These are phyloP conservation scores for Candida xyloterini DNA, from an alignment of 805 yeast species.

Conservation along the genomic window DNA sequence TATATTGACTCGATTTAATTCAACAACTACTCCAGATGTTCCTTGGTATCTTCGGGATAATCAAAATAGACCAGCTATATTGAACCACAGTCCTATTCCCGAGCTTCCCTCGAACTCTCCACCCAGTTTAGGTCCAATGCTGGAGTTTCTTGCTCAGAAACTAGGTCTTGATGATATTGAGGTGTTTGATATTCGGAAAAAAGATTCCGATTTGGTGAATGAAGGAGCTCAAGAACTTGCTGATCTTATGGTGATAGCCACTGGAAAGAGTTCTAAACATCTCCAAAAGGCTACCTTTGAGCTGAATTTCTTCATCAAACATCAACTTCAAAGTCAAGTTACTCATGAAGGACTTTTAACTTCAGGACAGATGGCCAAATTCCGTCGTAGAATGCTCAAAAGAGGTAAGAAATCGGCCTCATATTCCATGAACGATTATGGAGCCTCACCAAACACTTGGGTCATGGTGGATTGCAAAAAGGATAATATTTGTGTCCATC, in stretches of 20 bases:
- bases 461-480: slow-evolving; percentile 67
- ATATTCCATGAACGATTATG: slow-evolving; percentile 55
- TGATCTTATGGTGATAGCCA: slow-evolving; percentile 58
- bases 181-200: slow-evolving; percentile 59
- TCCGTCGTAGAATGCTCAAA: slow-evolving; percentile 49
- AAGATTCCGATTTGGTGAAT: slow-evolving; percentile 24
- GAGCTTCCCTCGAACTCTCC: slow-evolving; percentile 62
- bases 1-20: background rate
- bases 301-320: slow-evolving; percentile 57
- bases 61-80: slow-evolving; percentile 21
- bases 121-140: slow-evolving; percentile 40
- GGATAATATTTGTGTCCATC: slow-evolving; percentile 65
- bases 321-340: slow-evolving; percentile 43
- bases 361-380: slow-evolving; percentile 49
- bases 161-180: slow-evolving; percentile 64
- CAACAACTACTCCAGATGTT: slow-evolving; percentile 2
- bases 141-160: slow-evolving; percentile 49
- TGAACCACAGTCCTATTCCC: slow-evolving; percentile 43
- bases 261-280: slow-evolving; percentile 79
- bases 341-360: slow-evolving; percentile 70
- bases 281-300: slow-evolving; percentile 65
- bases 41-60: slow-evolving; percentile 37
- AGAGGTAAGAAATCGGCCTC: slow-evolving; percentile 54
- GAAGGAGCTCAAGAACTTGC: slow-evolving; percentile 37
- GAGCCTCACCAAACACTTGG: slow-evolving; percentile 70